Evolutionary conservation across 495 filamentous ascomycete genomes (phyloP), one percentile per base, ranked within the genome.

Genomic region (Entonaema liquescens): DNA sequence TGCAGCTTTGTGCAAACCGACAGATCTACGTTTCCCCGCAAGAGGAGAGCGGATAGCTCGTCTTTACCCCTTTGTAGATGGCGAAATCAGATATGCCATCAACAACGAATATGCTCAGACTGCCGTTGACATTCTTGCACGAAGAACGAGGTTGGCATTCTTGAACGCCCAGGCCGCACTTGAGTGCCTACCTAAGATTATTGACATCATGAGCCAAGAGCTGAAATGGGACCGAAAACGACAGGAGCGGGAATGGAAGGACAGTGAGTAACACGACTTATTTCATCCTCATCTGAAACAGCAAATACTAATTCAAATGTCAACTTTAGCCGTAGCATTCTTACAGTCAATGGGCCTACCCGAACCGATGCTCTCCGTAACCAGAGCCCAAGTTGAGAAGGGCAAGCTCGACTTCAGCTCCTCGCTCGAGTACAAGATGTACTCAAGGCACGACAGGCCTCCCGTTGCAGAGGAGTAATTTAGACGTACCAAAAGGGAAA

Each of bases 61-160:
- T 17, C 84, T 97, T 40, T 98, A 98, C 79, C 95, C 95, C 25
- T 99, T 96, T 78, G 86, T 99, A n/a, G 95, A 98, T 76, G 95
- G 95, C 54, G 95, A 99, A 80, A 87, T 99, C 26, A 87, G 94
- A 33, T 99, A 98, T 74, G 93, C 93, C 19, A 86, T 97, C 31
- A 82, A 90, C 23, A 90, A 97, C 78, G 95, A 99, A 80, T 97
- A 97, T 70, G 95, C 95, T 11, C 93, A 98, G 79, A 98, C 94
- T 19, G 93, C 94, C 2, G 90, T 93, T 11, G 95, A 99, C 77
- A 91, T 98, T 21, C 82, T 99, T 21, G 95, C 95, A 7, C 86
- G 95, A 36, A 84, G 95, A 59, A 99, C 92, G 53, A 85, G 95
- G 40, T 80, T 99, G 66, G 93, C 95, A 12, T 99, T 99, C 81